Evolutionary conservation across 148 eudicot species (phyloP).

Genomic region (Vaccinium myrtillus): DNA sequence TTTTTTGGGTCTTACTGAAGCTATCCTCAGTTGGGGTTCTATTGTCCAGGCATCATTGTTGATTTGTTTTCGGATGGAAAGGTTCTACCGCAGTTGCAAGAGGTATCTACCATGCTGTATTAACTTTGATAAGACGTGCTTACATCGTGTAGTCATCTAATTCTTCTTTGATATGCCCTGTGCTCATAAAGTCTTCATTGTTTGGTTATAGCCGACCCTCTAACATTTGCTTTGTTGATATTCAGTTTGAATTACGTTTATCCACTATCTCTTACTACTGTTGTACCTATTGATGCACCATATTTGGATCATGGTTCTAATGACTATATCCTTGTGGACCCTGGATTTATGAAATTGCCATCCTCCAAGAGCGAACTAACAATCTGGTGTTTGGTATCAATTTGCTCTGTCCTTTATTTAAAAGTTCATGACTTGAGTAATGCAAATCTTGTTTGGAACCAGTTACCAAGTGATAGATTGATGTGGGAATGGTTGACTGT

Average conservation of each 20-base stretch:
- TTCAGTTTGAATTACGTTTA: not conserved
- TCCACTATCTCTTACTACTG: not conserved
- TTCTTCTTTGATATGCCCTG: not conserved
- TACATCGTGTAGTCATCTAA: not conserved
- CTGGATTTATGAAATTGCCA: not conserved
- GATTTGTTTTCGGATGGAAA: conserved; percentile 79
- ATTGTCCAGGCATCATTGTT: conserved; percentile 58
- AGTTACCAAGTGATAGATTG: not conserved
- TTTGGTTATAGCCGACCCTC: not conserved
- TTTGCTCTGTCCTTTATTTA: not conserved
- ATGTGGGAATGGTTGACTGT: not conserved
- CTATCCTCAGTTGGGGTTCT: not conserved
- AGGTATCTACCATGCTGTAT: conserved; percentile 31
- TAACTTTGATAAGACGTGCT: not conserved
- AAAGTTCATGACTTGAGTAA: not conserved
- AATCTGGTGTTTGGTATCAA: not conserved
- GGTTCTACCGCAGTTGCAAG: conserved; percentile 65
- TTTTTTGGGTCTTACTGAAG: conserved; percentile 1
- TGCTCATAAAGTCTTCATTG: not conserved
- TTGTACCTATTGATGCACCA: not conserved
- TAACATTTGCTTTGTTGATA: not conserved
- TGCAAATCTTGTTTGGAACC: not conserved
- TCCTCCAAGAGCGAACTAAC: not conserved
- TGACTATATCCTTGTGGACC: not conserved
- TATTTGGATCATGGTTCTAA: not conserved